A percentile compares a stretch with the other conserved stretches of the same genome.
These are phyloP conservation scores for Kodamaea fukazawae DNA, from an alignment of 805 yeast genomes.

Conservation along the genomic window DNA sequence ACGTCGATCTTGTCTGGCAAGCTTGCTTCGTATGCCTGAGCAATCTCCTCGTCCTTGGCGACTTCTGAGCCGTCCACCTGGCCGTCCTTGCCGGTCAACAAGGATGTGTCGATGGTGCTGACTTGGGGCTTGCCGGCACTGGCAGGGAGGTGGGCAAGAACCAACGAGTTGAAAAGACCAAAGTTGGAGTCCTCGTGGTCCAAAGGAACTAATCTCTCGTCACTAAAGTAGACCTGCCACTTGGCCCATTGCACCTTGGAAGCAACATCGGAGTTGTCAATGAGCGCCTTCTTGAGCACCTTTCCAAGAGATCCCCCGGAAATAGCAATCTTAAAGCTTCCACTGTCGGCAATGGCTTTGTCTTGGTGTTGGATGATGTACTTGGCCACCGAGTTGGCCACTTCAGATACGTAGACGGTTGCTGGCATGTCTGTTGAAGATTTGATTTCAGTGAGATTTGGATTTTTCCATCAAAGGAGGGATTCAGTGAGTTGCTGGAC, in stretches of 20 bases:
- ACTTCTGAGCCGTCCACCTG: conserved; percentile 43
- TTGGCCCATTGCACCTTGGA: conserved; percentile 57
- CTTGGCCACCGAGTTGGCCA: conserved; percentile 65
- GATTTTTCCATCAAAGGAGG: neutral
- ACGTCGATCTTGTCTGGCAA: conserved; percentile 63
- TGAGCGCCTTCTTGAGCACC: conserved; percentile 63
- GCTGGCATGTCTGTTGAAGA: conserved; percentile 23
- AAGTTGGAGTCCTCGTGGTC: conserved; percentile 82
- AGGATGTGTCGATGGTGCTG: conserved; percentile 60
- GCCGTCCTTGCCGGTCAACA: conserved; percentile 52
- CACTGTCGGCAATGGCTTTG: conserved; percentile 46
- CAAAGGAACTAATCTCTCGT: conserved; percentile 85
- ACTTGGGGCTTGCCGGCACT: conserved; percentile 53
- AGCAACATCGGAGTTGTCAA: conserved; percentile 50
- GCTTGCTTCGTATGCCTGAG: conserved; percentile 57
- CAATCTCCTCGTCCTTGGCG: conserved; percentile 48
- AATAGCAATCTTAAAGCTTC: conserved; percentile 68
- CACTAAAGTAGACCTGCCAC: conserved; percentile 85
- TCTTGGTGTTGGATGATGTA: conserved; percentile 63
- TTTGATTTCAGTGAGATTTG: neutral
- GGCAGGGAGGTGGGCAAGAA: conserved; percentile 48
- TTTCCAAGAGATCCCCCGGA: conserved; percentile 91
- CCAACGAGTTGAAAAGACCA: conserved; percentile 68
- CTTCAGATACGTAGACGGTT: conserved; percentile 51
- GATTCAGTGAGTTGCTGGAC: too few species aligned